phyloP scores from a whole-genome alignment of 148 eudicot species.

The Linanthus parryae region DNA sequence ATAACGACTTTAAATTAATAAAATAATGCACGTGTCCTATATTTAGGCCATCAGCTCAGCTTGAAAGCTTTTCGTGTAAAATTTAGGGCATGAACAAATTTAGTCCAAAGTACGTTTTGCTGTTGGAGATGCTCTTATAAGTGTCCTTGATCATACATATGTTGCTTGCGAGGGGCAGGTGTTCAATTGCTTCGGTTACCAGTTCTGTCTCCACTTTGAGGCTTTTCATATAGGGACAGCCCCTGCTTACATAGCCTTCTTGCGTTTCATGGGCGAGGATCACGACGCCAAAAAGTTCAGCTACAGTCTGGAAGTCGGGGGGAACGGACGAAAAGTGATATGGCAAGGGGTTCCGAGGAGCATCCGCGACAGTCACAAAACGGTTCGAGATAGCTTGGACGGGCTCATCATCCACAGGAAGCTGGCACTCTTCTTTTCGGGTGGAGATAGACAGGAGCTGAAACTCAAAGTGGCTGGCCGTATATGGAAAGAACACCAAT shows the following conservation, averaged over 20 bases:
- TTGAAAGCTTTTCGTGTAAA: no score
- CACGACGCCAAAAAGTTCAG: slow-evolving; percentile 33
- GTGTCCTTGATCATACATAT: no score
- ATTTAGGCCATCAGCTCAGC: no score
- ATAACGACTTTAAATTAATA: no score
- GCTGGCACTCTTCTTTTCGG: slow-evolving; percentile 40
- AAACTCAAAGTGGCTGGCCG: slow-evolving; percentile 41
- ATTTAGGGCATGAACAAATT: no score
- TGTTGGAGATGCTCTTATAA: no score
- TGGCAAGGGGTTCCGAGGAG: slow-evolving; percentile 55
- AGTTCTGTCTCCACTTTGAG: slow-evolving; percentile 47
- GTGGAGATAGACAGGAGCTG: slow-evolving; percentile 38
- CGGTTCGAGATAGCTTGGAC: slow-evolving; percentile 38
- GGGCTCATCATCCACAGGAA: slow-evolving; percentile 36
- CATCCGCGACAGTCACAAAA: slow-evolving; percentile 38
- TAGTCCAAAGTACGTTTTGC: no score
- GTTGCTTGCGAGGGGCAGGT: slow-evolving; percentile 19
- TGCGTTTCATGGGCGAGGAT: slow-evolving; percentile 52
- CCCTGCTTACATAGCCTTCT: slow-evolving; percentile 41
- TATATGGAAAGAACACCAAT: slow-evolving; percentile 36
- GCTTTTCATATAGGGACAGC: slow-evolving; percentile 31
- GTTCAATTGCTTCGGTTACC: slow-evolving; percentile 37
- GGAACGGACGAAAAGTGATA: slow-evolving; percentile 31
- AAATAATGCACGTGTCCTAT: no score
- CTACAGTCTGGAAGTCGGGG: slow-evolving; percentile 40